These are phyloP conservation scores for Pestalotiopsis sp. DNA, from an alignment of 2,329 filamentous ascomycete species.

Conservation along the genomic window DNA sequence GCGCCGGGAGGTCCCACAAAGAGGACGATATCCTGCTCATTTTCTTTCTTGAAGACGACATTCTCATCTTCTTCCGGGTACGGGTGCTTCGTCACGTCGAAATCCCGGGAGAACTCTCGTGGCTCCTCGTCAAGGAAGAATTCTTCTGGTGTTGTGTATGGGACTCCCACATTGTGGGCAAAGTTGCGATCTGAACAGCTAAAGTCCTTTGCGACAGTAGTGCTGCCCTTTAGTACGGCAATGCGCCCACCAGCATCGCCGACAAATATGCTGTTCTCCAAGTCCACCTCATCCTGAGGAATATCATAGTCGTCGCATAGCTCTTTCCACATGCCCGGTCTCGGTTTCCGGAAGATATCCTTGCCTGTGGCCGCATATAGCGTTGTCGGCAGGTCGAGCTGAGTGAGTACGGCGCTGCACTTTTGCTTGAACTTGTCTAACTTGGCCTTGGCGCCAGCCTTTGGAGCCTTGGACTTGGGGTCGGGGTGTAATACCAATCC, in stretches of 20 bases:
- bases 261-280: slow-evolving; percentile 77
- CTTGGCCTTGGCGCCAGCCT: slow-evolving; percentile 62
- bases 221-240: slow-evolving; percentile 45
- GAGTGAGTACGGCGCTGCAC: slow-evolving; percentile 66
- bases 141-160: slow-evolving; percentile 87
- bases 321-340: slow-evolving; percentile 83
- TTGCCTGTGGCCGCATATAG: slow-evolving; percentile 86
- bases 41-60: slow-evolving; percentile 60
- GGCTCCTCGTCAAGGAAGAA: slow-evolving; percentile 76
- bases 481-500: slow-evolving; percentile 76
- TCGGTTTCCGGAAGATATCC: slow-evolving; percentile 85
- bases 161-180: slow-evolving; percentile 79
- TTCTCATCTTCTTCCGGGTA: slow-evolving; percentile 34
- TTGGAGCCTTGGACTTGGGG: slow-evolving; percentile 65
- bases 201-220: slow-evolving; percentile 55
- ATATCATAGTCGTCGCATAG: slow-evolving; percentile 62
- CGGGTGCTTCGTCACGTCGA: slow-evolving; percentile 67
- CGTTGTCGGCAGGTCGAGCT: slow-evolving; percentile 74
- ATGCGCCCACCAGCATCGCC: slow-evolving; percentile 78
- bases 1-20: slow-evolving; percentile 88
- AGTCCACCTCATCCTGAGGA: slow-evolving; percentile 63
- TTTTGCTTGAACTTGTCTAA: slow-evolving; percentile 84
- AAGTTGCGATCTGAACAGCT: slow-evolving; percentile 76
- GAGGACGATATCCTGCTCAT: slow-evolving; percentile 74
- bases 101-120: slow-evolving; percentile 67